Conservation (phyloP, 306 rosid species). For the Ceratonia siliqua region DNA sequence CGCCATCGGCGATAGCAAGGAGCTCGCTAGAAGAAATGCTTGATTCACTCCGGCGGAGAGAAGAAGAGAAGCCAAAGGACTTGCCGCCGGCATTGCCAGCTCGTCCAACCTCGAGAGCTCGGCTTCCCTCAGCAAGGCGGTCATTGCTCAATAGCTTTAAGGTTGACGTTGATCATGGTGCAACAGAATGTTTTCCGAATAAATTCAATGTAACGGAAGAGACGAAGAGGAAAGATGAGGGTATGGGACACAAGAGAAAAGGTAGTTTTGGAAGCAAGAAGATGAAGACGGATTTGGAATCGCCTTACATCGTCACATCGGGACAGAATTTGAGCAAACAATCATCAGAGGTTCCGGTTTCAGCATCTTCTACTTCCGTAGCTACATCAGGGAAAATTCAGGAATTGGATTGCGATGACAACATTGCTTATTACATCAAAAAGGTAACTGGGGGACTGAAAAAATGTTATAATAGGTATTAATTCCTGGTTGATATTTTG, state of each 20-base stretch:
- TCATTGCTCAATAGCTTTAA: conserved; percentile 64
- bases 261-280: conserved; percentile 68
- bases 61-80: conserved; percentile 75
- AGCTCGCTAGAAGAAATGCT: conserved; percentile 98
- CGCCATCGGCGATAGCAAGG: conserved; percentile 63
- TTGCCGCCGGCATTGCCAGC: conserved; percentile 95
- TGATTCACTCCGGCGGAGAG: conserved; percentile 81
- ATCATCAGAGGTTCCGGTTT: conserved; percentile 29
- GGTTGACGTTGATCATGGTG: conserved; percentile 30
- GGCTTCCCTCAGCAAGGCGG: conserved; percentile 75
- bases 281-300: conserved; percentile 55
- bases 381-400: conserved; percentile 36
- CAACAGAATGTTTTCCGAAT: conserved; percentile 26
- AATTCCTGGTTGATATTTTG: not conserved
- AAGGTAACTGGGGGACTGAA: conserved; percentile 55
- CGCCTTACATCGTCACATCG: conserved; percentile 57
- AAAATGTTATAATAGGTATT: not conserved
- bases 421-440: conserved; percentile 73
- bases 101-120: conserved; percentile 72
- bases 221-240: conserved; percentile 47
- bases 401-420: conserved; percentile 59
- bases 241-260: conserved; percentile 42
- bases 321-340: conserved; percentile 39
- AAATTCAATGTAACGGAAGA: conserved; percentile 42
- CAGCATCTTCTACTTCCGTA: conserved; percentile 35